Percentiles rank a stretch among this genome's conserved stretches.
Conservation (phyloP, 2,329 filamentous ascomycete genomes). For the Elsinoe arachidis region DNA sequence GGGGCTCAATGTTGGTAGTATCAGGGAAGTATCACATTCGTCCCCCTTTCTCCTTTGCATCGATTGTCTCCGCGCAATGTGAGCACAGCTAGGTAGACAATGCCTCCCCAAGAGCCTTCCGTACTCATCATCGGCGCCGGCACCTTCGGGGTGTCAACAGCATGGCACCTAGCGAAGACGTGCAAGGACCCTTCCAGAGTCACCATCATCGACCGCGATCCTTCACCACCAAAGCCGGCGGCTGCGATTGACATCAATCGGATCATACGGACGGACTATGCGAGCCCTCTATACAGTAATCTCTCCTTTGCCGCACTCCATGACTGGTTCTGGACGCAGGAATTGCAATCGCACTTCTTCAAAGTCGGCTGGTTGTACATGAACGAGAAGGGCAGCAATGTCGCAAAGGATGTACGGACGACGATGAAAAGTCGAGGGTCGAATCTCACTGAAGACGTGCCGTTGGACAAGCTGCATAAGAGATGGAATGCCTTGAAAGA, state of each 20-base stretch:
- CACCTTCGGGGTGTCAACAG: constrained; percentile 57
- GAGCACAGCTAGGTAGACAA: not conserved
- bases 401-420: constrained; percentile 44
- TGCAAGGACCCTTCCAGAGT: constrained; percentile 39
- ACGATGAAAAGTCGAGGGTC: constrained; percentile 44
- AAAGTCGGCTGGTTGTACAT: constrained; percentile 53
- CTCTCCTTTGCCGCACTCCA: constrained; percentile 32
- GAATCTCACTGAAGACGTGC: constrained; percentile 35
- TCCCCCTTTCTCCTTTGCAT: not conserved
- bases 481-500: constrained; percentile 35
- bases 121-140: constrained; percentile 55
- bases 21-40: not conserved
- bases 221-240: constrained; percentile 38
- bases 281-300: constrained; percentile 22
- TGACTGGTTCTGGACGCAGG: constrained; percentile 28
- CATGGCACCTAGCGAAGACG: constrained; percentile 50
- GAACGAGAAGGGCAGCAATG: constrained; percentile 39
- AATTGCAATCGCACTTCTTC: constrained; percentile 42
- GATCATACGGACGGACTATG: constrained; percentile 27
- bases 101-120: constrained; percentile 10
- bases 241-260: constrained; percentile 27
- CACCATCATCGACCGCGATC: constrained; percentile 50
- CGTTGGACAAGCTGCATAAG: constrained; percentile 32
- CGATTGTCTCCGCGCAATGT: not conserved
- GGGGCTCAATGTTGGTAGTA: not conserved